Evolutionary conservation across 305 asterid species (phyloP).

Genomic region (Fraxinus baroniana): DNA sequence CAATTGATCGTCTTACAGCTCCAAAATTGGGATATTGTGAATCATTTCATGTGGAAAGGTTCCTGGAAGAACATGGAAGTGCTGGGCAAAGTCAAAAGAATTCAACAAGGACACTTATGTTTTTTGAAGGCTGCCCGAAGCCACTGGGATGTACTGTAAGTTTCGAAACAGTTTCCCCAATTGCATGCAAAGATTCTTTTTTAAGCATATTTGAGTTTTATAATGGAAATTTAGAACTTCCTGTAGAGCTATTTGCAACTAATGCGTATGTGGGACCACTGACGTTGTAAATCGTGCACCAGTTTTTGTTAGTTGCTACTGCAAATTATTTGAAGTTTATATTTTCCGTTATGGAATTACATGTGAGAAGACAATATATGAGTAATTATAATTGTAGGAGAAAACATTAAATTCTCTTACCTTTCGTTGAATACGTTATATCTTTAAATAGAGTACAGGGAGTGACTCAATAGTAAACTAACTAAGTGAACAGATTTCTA

Average conservation of each 20-base stretch:
- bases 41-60: conserved; percentile 74
- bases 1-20: conserved; percentile 68
- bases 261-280: conserved; percentile 15
- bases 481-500: neutral
- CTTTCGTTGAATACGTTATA: neutral
- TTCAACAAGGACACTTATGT: conserved; percentile 75
- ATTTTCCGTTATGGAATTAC: neutral
- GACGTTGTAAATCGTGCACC: conserved; percentile 12
- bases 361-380: neutral
- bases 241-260: conserved; percentile 1
- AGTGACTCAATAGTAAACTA: neutral
- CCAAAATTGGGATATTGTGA: conserved; percentile 81
- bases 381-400: neutral
- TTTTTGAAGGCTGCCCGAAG: conserved; percentile 87
- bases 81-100: conserved; percentile 78
- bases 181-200: conserved; percentile 16
- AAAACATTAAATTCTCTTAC: neutral
- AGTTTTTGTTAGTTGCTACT: conserved; percentile 13
- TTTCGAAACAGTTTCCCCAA: conserved; percentile 22
- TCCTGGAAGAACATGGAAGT: conserved; percentile 74
- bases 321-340: neutral
- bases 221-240: conserved; percentile 6
- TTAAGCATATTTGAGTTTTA: conserved; percentile 1
- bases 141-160: conserved; percentile 91
- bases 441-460: neutral